Conservation (phyloP, 139 green algal species). For the Chlamydomonas urium region DNA sequence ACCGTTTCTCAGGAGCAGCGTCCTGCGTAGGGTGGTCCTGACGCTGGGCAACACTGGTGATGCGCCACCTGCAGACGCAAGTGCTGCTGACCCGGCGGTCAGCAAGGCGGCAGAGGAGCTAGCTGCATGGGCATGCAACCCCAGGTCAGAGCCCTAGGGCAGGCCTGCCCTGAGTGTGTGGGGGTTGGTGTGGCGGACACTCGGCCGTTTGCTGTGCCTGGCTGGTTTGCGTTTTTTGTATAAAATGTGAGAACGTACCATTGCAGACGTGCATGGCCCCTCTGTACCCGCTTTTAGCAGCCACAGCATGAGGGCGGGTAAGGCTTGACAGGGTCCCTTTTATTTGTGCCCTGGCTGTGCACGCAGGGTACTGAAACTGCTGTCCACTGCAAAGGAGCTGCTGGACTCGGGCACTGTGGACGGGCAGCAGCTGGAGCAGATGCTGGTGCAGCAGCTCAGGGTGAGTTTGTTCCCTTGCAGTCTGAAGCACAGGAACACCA, state of each 20-base stretch:
- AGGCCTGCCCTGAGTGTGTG: too few relatives aligned
- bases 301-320: too few relatives aligned
- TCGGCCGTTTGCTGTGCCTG: too few relatives aligned
- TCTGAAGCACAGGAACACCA: not conserved
- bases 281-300: too few relatives aligned
- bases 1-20: conserved; percentile 10
- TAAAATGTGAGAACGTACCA: too few relatives aligned
- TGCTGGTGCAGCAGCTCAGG: conserved; percentile 13
- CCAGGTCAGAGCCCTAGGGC: too few relatives aligned
- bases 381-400: conserved; percentile 4
- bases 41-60: conserved; percentile 8
- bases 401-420: conserved; percentile 6
- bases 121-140: conserved; percentile 16
- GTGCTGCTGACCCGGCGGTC: too few relatives aligned
- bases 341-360: too few relatives aligned
- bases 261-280: too few relatives aligned
- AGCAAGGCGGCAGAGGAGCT: not conserved
- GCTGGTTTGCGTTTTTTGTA: too few relatives aligned
- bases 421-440: conserved; percentile 20
- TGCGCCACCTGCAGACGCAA: not conserved
- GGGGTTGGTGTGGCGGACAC: too few relatives aligned
- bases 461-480: not conserved
- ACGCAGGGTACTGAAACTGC: conserved; percentile 12
- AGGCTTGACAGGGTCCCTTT: too few relatives aligned
- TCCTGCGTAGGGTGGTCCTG: conserved; percentile 15